Evolutionary conservation across 2,329 filamentous ascomycete genomes (phyloP), one percentile per base, ranked within the genome.

Genomic region (Colletotrichum tanaceti): DNA sequence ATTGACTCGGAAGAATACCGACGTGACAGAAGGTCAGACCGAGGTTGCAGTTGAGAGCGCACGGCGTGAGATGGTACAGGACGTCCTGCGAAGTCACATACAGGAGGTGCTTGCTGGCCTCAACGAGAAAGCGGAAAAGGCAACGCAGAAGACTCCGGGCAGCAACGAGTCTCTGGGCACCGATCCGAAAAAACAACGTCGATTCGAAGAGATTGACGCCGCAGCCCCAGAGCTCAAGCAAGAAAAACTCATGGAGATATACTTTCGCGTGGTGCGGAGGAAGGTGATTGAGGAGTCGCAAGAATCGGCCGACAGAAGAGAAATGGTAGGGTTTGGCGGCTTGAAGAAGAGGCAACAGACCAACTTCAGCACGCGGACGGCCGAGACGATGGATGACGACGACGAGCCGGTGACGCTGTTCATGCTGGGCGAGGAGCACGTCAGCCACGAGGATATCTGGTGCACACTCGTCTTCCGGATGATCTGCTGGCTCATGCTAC

Each of bases 401-500:
- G 63, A 65, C 35, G 49, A 62, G 20, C 49, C 28, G 2, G 39
- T 55, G 6, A 4, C 44, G n/a, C 3, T 60, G 47, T 46, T 44
- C 28, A 20, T n/a, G 11, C n/a, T 61, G 39, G 32, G 7, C 3
- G 57, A 62, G 18, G 60, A 50, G 22, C 11, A 58, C 1, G 43
- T 59, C 46, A 59, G 74, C n/a, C 75, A 79, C 50, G 79, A 81
- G 50, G 79, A 82, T 9, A 81, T 87, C n/a, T 88, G 86, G 86
- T 85, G 84, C 71, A 83, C 82, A 9, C 76, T 88, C 20, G 79
- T 87, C 4, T 85, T 88, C 70, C 77, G 86, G 32, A 88, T 88
- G 86, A 78, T 88, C 28, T 87, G 85, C 73, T 88, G 86, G 87
- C 75, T 88, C 60, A 79, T 85, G 76, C 75, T 88, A 69, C 86